Base-by-base conservation (phyloP, 1,284 basidiomycete species). In the Naganishia sp. region DNA sequence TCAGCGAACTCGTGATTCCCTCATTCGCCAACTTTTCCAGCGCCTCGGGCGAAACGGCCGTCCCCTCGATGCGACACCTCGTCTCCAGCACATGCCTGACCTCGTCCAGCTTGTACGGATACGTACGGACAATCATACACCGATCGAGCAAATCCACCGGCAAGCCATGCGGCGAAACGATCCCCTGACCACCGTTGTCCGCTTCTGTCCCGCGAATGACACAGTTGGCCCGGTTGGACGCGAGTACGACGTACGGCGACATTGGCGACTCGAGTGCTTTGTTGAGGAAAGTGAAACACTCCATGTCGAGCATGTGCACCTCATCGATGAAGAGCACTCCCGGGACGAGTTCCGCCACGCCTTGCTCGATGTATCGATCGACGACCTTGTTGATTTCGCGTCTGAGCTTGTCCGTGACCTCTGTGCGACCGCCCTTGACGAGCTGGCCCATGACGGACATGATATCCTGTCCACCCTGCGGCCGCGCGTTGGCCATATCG, bases 231-330 rank as follows among this genome's bases (percentile, higher is more conserved):
- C 96, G 86, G 79, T 99, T 99, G 28, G 94, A 96, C 0, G 96
- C 96, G 65, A 98, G 85, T 72, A 99, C 91, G 54, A 99, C 95
- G 18, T 96, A 96, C 0, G 96, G 95, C 16, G 93, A 92, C 87
- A 99, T 93, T 18, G 92, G 89, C 1, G 92, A 94, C 80, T 99
- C 95, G 63, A 99, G 84, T 9, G 97, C 86, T 15, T 94, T 89
- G 80, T 99, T 99, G 59, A 99, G 86, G 81, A 96, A 99, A 9
- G 95, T 98, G 83, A 98, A 99, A 80, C 94, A 97, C 80, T 99
- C 96, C 77, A 98, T 94, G 80, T 99, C 95, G 71, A 99, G 88
- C 95, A 98, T 98, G 82, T 99, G 95, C 23, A 98, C 94, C 92
- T 99, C 96, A 79, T 99, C 96, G 72, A 99, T 96, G 81, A 99